Base-by-base conservation (phyloP, 2,329 filamentous ascomycete species). In the Albophoma yamanashiensis region DNA sequence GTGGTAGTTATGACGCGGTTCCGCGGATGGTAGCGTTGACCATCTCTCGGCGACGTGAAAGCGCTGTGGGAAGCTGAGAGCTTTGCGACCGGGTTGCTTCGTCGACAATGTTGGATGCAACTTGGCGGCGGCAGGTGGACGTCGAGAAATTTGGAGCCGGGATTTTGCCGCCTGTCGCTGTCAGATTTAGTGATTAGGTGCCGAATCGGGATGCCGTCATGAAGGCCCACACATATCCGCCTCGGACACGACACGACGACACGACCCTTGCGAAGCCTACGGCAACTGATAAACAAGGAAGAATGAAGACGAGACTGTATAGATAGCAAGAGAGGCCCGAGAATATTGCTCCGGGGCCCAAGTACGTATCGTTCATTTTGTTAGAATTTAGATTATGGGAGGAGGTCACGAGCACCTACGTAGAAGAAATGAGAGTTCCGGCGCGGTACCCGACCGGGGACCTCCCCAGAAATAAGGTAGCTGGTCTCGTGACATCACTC, bases 71-170 rank as follows among this genome's bases (percentile, higher is more conserved):
- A 53, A 36, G 27, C 17, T 12, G 27, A 17, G 47, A 31, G 50
- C 50, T 36, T 36, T 36, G 47, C 25, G 45, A 50, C 45, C 20
- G 22, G 43, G 11, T 25, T n/a, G 43, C 22, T 47, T 47, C n/a
- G n/a, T 55, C 39, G n/a, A n/a, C 22, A 39, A 17, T 20, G 25
- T 43, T 43, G 5, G 56, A 25, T 57, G 60, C 53, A 15, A 27
- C 45, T 2, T 2, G 43, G 14, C 22, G 45, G 27, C 17, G 7
- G 17, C 27, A 3, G 8, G 8, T 11, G 25, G 45, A 31, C 15
- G 56, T 58, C n/a, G 34, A 55, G 34, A 59, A 58, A 57, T 53
- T 45, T 62, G 59, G 58, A 47, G 55, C 62, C 61, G 60, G 43
- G 27, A 56, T 61, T 63, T 62, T 63, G 42, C 62, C 62, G 62